These are phyloP conservation scores for Pharus latifolius DNA, from an alignment of 176 grass and related monocot species.

Conservation along the genomic window DNA sequence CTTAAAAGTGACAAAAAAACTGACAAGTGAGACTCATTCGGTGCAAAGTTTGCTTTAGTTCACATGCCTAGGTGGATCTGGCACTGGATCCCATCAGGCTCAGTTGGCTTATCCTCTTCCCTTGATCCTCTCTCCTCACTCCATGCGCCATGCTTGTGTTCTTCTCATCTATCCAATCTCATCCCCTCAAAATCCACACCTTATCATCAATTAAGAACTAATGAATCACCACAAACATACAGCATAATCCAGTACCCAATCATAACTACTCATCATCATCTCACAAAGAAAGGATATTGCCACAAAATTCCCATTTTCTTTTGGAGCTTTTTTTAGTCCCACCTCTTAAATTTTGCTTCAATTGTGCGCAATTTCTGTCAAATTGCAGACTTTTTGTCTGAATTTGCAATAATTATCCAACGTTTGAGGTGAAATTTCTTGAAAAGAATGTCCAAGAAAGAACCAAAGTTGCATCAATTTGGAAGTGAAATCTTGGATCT, in stretches of 20 bases:
- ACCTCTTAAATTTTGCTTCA: not conserved
- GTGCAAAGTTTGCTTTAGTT: too few species aligned
- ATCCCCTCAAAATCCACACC: constrained; percentile 14
- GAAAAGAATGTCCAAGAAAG: too few species aligned
- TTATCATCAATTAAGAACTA: constrained; percentile 31
- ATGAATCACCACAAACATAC: not conserved
- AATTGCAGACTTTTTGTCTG: too few species aligned
- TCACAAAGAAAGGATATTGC: not conserved
- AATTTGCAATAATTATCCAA: too few species aligned
- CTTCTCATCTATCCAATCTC: constrained; percentile 21
- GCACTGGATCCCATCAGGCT: too few species aligned
- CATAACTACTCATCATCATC: not conserved
- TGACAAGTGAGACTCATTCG: too few species aligned
- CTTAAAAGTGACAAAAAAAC: too few species aligned
- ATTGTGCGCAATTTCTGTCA: too few species aligned
- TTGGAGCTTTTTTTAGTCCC: not conserved
- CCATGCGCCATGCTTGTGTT: constrained; percentile 12
- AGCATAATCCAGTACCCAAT: not conserved
- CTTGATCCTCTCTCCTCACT: not conserved
- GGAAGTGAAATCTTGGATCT: too few species aligned
- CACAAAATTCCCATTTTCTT: constrained; percentile 4
- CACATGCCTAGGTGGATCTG: too few species aligned
- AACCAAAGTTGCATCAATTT: too few species aligned
- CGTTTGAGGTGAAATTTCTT: too few species aligned
- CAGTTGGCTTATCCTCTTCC: constrained; percentile 42